Evolutionary conservation across 2,329 filamentous ascomycete genomes (phyloP).

Genomic region (Trichoderma endophyticum): DNA sequence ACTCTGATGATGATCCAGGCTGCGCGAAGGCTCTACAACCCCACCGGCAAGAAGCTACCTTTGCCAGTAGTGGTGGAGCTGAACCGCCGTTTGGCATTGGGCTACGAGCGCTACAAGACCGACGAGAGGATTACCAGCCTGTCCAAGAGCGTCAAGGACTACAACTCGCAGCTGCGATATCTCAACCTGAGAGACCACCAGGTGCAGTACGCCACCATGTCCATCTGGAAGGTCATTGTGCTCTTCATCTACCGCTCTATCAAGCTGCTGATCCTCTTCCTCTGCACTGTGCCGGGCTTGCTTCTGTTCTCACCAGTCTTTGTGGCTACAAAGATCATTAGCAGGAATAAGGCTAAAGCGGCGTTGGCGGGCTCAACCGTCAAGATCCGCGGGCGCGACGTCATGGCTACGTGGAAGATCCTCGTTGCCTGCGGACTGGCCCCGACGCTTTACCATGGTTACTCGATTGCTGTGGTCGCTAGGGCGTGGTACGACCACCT

Average conservation of each 20-base stretch:
- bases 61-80: slow-evolving; percentile 91
- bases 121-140: slow-evolving; percentile 78
- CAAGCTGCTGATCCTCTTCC: slow-evolving; percentile 72
- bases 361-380: slow-evolving; percentile 82
- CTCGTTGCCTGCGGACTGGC: slow-evolving; percentile 82
- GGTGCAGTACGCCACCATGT: slow-evolving; percentile 85
- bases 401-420: slow-evolving; percentile 93
- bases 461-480: slow-evolving; percentile 69
- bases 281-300: slow-evolving; percentile 81
- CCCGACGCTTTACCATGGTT: slow-evolving; percentile 77
- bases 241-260: slow-evolving; percentile 75
- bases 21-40: slow-evolving; percentile 87
- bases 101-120: slow-evolving; percentile 89
- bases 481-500: slow-evolving; percentile 80
- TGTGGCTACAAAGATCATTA: slow-evolving; percentile 78
- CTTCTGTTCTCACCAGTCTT: slow-evolving; percentile 88
- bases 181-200: slow-evolving; percentile 91
- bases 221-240: slow-evolving; percentile 69
- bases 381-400: slow-evolving; percentile 83
- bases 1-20: slow-evolving; percentile 97
- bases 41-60: slow-evolving; percentile 88
- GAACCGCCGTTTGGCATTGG: slow-evolving; percentile 84
- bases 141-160: slow-evolving; percentile 71
- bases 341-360: slow-evolving; percentile 74
- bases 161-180: slow-evolving; percentile 82